Conservation (phyloP, 2,329 filamentous ascomycete species). For the Blastomyces percursus region DNA sequence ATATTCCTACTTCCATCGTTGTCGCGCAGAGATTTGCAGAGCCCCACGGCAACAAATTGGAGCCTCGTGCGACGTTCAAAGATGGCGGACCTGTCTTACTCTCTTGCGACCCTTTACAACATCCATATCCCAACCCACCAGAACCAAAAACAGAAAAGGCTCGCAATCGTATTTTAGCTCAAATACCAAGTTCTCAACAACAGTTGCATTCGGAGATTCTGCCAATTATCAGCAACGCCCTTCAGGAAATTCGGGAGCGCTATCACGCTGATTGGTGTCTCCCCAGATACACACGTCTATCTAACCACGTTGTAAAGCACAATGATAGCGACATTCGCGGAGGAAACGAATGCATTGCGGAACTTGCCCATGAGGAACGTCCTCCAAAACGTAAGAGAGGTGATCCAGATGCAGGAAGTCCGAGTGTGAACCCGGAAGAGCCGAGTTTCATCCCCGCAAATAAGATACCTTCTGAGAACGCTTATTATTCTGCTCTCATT, state of each 20-base stretch:
- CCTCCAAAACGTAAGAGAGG: neutral
- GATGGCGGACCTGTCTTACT: slow-evolving; percentile 23
- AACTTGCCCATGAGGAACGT: too few species aligned
- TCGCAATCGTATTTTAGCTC: slow-evolving; percentile 29
- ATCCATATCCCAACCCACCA: slow-evolving; percentile 38
- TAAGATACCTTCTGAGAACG: neutral
- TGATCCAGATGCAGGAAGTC: neutral
- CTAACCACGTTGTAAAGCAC: neutral
- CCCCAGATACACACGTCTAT: slow-evolving; percentile 10
- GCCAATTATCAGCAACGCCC: slow-evolving; percentile 29
- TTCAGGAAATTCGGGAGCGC: slow-evolving; percentile 23
- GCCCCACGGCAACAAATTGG: slow-evolving; percentile 12
- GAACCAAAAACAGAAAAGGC: slow-evolving; percentile 43
- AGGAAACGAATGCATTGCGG: neutral
- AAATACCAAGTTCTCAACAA: slow-evolving; percentile 25
- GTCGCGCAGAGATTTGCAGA: slow-evolving; percentile 37
- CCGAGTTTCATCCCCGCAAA: neutral
- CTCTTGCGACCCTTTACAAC: slow-evolving; percentile 36
- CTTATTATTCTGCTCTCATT: neutral
- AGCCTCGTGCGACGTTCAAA: slow-evolving; percentile 7
- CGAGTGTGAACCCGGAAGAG: neutral
- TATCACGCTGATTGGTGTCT: slow-evolving; percentile 27
- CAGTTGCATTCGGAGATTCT: slow-evolving; percentile 20
- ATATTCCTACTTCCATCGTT: slow-evolving; percentile 49
- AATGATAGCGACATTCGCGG: neutral